These are phyloP conservation scores for Domatiomyces catenatus DNA, from an alignment of 2,329 filamentous ascomycete species.

Conservation along the genomic window DNA sequence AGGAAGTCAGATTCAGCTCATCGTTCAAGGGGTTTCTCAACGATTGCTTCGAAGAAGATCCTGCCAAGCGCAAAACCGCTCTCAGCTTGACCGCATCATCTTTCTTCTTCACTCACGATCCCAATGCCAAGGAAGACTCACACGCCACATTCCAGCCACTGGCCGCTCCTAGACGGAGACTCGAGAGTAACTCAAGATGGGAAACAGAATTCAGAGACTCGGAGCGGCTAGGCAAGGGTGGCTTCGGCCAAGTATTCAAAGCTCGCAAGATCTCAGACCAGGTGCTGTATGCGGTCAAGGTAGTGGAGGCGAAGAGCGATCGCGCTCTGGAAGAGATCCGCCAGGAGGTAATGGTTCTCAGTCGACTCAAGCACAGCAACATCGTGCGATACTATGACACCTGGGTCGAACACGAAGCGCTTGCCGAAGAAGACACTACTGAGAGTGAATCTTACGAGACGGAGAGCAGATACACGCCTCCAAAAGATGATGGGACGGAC, in stretches of 20 bases:
- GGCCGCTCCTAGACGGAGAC: slow-evolving; percentile 2
- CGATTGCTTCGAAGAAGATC: slow-evolving; percentile 71
- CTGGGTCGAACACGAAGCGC: slow-evolving; percentile 59
- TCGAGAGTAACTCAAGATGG: slow-evolving; percentile 51
- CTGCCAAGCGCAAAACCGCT: slow-evolving; percentile 69
- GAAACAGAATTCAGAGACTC: slow-evolving; percentile 81
- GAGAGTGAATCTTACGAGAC: background rate
- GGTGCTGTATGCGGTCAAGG: slow-evolving; percentile 90
- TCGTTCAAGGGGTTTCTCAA: slow-evolving; percentile 68
- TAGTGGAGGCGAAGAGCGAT: slow-evolving; percentile 71
- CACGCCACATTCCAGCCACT: slow-evolving; percentile 2
- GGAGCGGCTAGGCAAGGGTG: slow-evolving; percentile 76
- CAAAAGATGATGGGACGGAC: background rate
- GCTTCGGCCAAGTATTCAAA: slow-evolving; percentile 92
- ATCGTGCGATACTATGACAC: slow-evolving; percentile 87
- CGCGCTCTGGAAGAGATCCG: slow-evolving; percentile 48
- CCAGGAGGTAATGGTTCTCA: slow-evolving; percentile 75
- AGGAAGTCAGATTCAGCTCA: slow-evolving; percentile 53
- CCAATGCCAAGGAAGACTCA: slow-evolving; percentile 14
- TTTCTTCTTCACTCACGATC: background rate
- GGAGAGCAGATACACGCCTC: background rate
- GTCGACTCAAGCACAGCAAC: slow-evolving; percentile 79
- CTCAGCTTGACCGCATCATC: slow-evolving; percentile 41
- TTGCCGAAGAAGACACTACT: background rate
- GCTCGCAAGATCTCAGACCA: slow-evolving; percentile 88